Percentiles rank a stretch among this genome's conserved stretches.
phyloP scores from a whole-genome alignment of 1,139 yeast genomes.

The Kodamaea suecica region DNA sequence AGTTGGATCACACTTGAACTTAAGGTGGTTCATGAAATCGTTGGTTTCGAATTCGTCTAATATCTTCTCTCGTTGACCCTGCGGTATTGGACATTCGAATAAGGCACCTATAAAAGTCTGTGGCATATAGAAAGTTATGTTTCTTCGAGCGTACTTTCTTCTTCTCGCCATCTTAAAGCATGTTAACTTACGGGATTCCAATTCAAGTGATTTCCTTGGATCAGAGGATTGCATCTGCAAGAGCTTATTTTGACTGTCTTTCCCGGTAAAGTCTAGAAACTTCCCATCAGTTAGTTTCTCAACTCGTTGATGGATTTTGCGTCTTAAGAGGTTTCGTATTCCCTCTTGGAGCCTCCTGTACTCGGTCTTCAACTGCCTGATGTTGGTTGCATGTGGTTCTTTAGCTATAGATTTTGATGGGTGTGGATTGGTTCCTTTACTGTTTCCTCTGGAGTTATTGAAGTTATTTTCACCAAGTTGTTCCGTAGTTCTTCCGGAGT shows the following conservation, averaged over 20 bases:
- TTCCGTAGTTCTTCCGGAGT: no score
- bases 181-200: constrained; percentile 31
- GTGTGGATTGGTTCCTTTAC: no score
- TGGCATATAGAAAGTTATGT: constrained; percentile 53
- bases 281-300: constrained; percentile 22
- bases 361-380: no score
- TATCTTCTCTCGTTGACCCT: constrained; percentile 18
- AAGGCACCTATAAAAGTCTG: constrained; percentile 65
- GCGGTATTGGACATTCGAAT: constrained; percentile 48
- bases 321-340: constrained; percentile 2
- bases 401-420: no score
- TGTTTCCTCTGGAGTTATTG: no score
- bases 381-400: no score
- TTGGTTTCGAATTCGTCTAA: constrained; percentile 16
- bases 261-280: constrained; percentile 28
- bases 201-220: constrained; percentile 24
- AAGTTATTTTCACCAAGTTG: no score
- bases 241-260: constrained; percentile 17
- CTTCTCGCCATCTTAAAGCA: constrained; percentile 66
- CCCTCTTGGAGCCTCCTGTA: no score
- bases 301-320: constrained; percentile 20
- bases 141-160: constrained; percentile 53
- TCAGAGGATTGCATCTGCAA: constrained; percentile 21
- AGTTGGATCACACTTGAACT: constrained; percentile 32
- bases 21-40: constrained; percentile 15